Base-by-base conservation (phyloP, 2,329 filamentous ascomycete species). In the Apiospora rasikravindrae region DNA sequence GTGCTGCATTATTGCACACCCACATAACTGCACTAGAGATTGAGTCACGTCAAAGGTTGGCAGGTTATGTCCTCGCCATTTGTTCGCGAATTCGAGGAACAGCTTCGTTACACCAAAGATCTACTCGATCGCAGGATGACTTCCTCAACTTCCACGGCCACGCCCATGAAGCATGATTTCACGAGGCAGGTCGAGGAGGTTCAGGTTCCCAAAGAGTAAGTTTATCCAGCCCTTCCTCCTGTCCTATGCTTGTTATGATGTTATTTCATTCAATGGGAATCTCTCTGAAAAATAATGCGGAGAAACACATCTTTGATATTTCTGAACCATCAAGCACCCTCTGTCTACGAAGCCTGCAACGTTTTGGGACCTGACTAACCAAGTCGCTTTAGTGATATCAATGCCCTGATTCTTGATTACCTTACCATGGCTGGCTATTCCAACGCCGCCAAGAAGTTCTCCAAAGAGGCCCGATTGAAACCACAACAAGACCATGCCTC, bases 211-310 rank as follows among this genome's bases (percentile, higher is more conserved):
- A 99, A 98, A 84, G 94, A 91, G 96, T 98, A 91, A 85, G 92
- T 88, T 72, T 68, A 72, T 45, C 71, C 70, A 61, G 67, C 70
- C 66, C 69, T 53, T 44, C 24, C 26, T 71, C 70, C 19, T 71
- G 69, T 44, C 71, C 67, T 37, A 13, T 33, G 68, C 71, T 71
- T 75, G 74, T 78, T 76, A 78, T 79, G 79, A 77, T 82, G 79
- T 44, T 22, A 70, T 22, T 33, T 85, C 88, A 91, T 92, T 94
- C 92, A 97, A 98, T 99, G 96, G 96, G 96, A 99, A 99, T 99
- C 96, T 99, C 97, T 99, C 96, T 93, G 94, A 98, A 94, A 89
- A 90, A 64, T 22, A 86, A 89, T 99, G 96, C 94, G 92, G 96
- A 99, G 91, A 94, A 94, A 83, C 87, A 85, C 88, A 92, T 94